These are phyloP conservation scores for Hypoxylon sp. DNA, from an alignment of 2,329 filamentous ascomycete genomes.

Conservation along the genomic window DNA sequence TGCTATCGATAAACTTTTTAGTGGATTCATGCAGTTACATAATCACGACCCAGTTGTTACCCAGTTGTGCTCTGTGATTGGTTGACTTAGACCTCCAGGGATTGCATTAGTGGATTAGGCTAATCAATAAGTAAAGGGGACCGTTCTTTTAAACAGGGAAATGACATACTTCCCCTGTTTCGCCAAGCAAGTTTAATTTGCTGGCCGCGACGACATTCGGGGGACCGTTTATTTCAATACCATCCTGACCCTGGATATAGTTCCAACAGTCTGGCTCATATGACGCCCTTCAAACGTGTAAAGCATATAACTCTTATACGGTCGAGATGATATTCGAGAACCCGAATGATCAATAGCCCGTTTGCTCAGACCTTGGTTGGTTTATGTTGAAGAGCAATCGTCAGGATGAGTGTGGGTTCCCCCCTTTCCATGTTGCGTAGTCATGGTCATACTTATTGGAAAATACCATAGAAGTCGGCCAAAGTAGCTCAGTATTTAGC, in stretches of 20 bases:
- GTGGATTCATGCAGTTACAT: slow-evolving; percentile 19
- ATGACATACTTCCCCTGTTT: slow-evolving; percentile 38
- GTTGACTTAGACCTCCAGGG: not conserved
- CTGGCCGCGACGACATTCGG: slow-evolving; percentile 30
- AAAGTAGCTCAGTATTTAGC: slow-evolving; percentile 89
- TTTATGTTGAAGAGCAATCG: slow-evolving; percentile 15
- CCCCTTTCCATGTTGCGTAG: slow-evolving; percentile 14
- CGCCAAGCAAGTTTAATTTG: slow-evolving; percentile 42
- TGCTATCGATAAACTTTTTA: slow-evolving; percentile 45
- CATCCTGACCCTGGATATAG: slow-evolving; percentile 25
- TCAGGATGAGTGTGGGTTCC: slow-evolving; percentile 52
- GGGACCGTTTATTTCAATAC: slow-evolving; percentile 23
- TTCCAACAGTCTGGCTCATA: slow-evolving; percentile 26
- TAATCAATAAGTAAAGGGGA: not conserved
- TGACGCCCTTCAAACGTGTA: slow-evolving; percentile 9
- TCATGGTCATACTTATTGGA: slow-evolving; percentile 40
- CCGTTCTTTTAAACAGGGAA: slow-evolving; percentile 10
- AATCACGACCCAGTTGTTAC: not conserved
- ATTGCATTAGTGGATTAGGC: slow-evolving; percentile 3
- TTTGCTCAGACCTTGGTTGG: slow-evolving; percentile 44
- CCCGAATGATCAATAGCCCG: slow-evolving; percentile 44
- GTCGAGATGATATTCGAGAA: slow-evolving; percentile 49
- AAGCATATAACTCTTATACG: slow-evolving; percentile 2
- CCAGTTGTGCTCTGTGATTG: not conserved
- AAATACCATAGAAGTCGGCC: slow-evolving; percentile 65